Evolutionary conservation across 1,284 basidiomycete species (phyloP).

Genomic region (Psilocybe mexicana): DNA sequence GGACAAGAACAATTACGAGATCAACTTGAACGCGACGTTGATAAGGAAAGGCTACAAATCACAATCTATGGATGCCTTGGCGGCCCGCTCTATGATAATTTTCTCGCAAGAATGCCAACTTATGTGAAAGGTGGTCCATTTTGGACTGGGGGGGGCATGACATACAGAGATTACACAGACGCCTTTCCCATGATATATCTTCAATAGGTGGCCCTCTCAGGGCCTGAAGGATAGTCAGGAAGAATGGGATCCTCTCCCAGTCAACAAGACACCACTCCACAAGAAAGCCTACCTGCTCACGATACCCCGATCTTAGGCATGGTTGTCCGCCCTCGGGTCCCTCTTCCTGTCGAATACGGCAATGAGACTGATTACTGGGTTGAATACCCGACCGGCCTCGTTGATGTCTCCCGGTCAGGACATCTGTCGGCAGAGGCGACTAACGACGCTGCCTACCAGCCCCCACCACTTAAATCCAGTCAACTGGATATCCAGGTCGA

Average conservation of each 20-base stretch:
- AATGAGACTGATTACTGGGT: slow-evolving; percentile 62
- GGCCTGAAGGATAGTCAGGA: not conserved
- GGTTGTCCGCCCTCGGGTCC: slow-evolving; percentile 45
- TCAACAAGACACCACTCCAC: not conserved
- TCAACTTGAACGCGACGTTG: not conserved
- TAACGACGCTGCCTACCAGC: slow-evolving; percentile 16
- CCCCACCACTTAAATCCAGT: slow-evolving; percentile 36
- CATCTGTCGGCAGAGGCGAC: slow-evolving; percentile 31
- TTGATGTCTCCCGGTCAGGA: slow-evolving; percentile 56
- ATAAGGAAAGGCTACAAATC: not conserved
- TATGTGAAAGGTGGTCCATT: not conserved
- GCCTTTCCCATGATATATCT: not conserved
- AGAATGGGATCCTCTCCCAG: slow-evolving; percentile 8
- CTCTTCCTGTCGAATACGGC: slow-evolving; percentile 51
- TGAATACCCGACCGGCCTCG: slow-evolving; percentile 63
- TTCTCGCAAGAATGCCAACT: not conserved
- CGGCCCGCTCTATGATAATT: not conserved
- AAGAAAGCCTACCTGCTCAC: slow-evolving; percentile 31
- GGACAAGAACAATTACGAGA: not conserved
- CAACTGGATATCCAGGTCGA: slow-evolving; percentile 58
- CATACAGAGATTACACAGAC: not conserved
- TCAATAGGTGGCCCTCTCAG: not conserved
- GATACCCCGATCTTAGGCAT: slow-evolving; percentile 45
- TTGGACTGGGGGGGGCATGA: not conserved
- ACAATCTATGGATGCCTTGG: not conserved